phyloP scores from a whole-genome alignment of 2,329 filamentous ascomycete genomes.

The Penicillium italicum region DNA sequence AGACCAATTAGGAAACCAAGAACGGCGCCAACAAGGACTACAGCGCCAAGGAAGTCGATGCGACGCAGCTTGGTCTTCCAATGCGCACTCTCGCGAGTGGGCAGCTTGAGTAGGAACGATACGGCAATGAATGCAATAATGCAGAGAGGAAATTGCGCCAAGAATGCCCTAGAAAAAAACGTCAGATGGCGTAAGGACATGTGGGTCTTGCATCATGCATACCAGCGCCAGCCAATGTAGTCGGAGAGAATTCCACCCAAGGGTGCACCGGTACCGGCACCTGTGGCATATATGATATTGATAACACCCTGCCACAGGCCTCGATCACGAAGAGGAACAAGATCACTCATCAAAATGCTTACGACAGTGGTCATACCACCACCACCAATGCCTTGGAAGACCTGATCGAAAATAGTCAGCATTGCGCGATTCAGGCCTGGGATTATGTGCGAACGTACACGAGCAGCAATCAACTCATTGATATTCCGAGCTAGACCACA shows the following conservation, averaged over 20 bases:
- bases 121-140: conserved; percentile 63
- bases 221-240: conserved; percentile 72
- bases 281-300: conserved; percentile 68
- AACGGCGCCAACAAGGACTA: conserved; percentile 63
- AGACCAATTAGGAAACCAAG: conserved; percentile 65
- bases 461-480: conserved; percentile 61
- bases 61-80: conserved; percentile 64
- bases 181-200: conserved; percentile 11
- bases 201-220: conserved; percentile 24
- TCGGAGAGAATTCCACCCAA: conserved; percentile 69
- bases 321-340: conserved; percentile 65
- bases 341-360: conserved; percentile 66
- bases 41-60: conserved; percentile 71
- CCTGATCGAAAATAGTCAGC: conserved; percentile 28
- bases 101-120: conserved; percentile 59
- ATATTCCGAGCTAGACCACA: conserved; percentile 63
- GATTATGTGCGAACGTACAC: conserved; percentile 40
- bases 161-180: conserved; percentile 57
- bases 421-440: conserved; percentile 34
- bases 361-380: conserved; percentile 69
- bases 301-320: conserved; percentile 72
- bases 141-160: conserved; percentile 67
- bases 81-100: conserved; percentile 55
- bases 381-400: conserved; percentile 63
- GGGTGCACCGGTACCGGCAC: conserved; percentile 66